These are phyloP conservation scores for Telopea speciosissima DNA, from an alignment of 177 flowering plant genomes.

Conservation along the genomic window DNA sequence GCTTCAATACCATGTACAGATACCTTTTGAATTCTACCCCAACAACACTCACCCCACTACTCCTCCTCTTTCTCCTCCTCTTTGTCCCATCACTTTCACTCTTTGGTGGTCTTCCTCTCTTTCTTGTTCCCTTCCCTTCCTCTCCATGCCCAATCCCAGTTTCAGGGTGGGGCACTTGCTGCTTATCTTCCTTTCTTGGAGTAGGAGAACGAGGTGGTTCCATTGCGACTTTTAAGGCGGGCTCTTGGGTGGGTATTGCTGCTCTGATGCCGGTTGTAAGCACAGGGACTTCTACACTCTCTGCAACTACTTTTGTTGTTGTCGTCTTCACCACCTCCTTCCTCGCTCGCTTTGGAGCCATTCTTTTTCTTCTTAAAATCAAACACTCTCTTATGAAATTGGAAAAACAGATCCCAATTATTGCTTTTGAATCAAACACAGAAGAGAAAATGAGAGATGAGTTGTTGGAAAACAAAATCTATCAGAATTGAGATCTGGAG, in stretches of 20 bases:
- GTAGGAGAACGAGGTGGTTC: too few species aligned
- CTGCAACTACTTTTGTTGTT: slow-evolving; percentile 21
- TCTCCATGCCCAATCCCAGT: not conserved
- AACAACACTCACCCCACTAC: slow-evolving; percentile 10
- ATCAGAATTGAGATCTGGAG: too few species aligned
- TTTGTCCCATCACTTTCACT: not conserved
- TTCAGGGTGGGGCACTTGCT: not conserved
- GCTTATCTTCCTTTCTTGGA: slow-evolving; percentile 1
- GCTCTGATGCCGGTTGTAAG: not conserved
- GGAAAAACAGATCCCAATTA: too few species aligned
- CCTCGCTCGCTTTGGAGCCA: slow-evolving; percentile 32
- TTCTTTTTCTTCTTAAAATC: slow-evolving; percentile 9
- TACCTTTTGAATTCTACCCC: slow-evolving; percentile 51
- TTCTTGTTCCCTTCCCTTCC: slow-evolving; percentile 6
- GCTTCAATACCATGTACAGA: slow-evolving; percentile 65
- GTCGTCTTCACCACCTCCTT: slow-evolving; percentile 21
- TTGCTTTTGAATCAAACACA: too few species aligned
- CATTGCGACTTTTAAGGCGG: too few species aligned
- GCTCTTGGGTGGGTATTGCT: too few species aligned
- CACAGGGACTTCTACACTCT: slow-evolving; percentile 24
- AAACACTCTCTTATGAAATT: too few species aligned
- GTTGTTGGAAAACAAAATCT: too few species aligned
- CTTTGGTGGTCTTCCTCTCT: slow-evolving; percentile 9
- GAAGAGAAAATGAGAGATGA: too few species aligned
- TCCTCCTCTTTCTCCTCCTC: slow-evolving; percentile 12